Conservation (phyloP, 23 red algal genomes). For the Chondrus crispus region DNA sequence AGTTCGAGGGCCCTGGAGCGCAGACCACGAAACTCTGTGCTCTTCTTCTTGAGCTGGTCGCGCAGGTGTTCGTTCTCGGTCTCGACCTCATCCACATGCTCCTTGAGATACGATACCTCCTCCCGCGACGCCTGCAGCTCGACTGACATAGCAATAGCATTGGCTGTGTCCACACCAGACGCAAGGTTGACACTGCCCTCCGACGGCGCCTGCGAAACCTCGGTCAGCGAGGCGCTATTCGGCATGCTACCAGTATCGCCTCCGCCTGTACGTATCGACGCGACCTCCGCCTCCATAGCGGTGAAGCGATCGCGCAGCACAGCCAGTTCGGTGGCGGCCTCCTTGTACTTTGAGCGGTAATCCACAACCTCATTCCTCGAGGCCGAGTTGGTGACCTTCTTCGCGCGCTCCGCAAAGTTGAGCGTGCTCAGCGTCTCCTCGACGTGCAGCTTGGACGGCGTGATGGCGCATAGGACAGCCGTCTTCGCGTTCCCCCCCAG, state of each 20-base stretch:
- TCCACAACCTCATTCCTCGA: slow-evolving; percentile 84
- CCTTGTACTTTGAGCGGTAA: slow-evolving; percentile 76
- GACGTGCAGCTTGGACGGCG: slow-evolving; percentile 53
- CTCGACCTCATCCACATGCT: slow-evolving; percentile 55
- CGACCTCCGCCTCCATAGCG: slow-evolving; percentile 27
- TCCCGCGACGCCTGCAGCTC: slow-evolving; percentile 41
- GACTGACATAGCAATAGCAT: slow-evolving; percentile 4
- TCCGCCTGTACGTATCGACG: not conserved
- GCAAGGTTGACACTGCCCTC: not conserved
- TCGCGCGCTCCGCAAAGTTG: slow-evolving; percentile 95
- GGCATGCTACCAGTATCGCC: not conserved
- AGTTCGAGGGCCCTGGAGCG: slow-evolving; percentile 35
- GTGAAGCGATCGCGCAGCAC: slow-evolving; percentile 42
- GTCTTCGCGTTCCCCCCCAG: slow-evolving; percentile 94
- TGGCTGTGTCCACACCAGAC: not conserved
- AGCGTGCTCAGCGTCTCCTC: slow-evolving; percentile 93
- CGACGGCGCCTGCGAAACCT: not conserved
- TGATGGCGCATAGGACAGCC: slow-evolving; percentile 70
- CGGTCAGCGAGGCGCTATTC: slow-evolving; percentile 35
- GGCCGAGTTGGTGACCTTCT: slow-evolving; percentile 83
- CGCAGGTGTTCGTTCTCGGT: slow-evolving; percentile 56
- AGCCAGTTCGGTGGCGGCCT: slow-evolving; percentile 62
- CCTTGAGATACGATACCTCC: slow-evolving; percentile 59
- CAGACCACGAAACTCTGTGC: slow-evolving; percentile 27
- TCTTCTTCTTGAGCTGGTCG: slow-evolving; percentile 47